phyloP scores from a whole-genome alignment of 148 eudicot genomes.

The Vaccinium myrtillus region DNA sequence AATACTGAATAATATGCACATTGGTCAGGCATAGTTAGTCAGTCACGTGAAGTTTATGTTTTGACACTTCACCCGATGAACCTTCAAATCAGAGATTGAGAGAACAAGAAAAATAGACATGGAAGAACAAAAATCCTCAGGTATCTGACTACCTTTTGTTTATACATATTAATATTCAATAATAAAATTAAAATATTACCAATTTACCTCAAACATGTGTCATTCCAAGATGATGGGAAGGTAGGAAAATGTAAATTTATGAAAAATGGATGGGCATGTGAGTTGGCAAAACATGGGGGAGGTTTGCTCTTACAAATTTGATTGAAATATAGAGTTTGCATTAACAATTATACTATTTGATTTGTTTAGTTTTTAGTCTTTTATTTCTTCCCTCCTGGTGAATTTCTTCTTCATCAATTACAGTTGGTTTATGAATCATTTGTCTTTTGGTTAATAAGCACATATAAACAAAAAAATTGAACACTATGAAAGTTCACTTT shows the following conservation, averaged over 20 bases:
- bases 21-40: not conserved
- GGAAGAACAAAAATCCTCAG: not conserved
- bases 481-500: not conserved
- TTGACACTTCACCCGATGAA: not conserved
- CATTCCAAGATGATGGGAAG: not conserved
- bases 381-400: not conserved
- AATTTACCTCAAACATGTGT: not conserved
- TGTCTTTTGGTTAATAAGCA: not conserved
- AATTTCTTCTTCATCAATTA: not conserved
- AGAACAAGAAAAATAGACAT: too few relatives aligned
- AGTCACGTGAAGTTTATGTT: not conserved
- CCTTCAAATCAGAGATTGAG: not conserved
- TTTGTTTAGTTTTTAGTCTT: not conserved
- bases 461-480: not conserved
- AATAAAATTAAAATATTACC: not conserved
- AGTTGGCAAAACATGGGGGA: not conserved
- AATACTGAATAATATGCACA: not conserved
- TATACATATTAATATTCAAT: not conserved
- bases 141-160: not conserved
- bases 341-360: not conserved
- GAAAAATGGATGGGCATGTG: not conserved
- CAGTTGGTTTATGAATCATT: not conserved
- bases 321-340: not conserved
- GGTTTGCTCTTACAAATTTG: not conserved
- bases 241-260: not conserved